Evolutionary conservation across 352 stramenopile species (phyloP).

Genomic region (Phytophthora lateralis): DNA sequence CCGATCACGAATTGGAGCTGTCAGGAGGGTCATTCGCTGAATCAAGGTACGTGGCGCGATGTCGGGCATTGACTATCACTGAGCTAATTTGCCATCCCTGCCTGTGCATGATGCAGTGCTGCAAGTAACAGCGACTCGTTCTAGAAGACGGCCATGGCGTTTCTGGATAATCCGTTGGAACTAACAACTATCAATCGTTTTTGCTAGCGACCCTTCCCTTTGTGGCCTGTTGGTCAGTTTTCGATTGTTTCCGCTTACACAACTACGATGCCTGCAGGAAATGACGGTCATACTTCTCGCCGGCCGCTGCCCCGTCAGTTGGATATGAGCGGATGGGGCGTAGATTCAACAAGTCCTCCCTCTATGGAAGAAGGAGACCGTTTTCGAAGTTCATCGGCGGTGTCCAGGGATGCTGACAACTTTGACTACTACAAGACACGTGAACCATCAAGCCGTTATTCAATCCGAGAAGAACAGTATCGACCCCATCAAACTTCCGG

Average conservation of each 20-base stretch:
- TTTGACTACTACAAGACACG: conserved; percentile 10
- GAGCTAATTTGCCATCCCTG: background rate
- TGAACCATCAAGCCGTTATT: conserved; percentile 12
- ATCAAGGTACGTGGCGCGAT: conserved; percentile 51
- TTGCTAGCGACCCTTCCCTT: conserved; percentile 26
- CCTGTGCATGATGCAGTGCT: conserved; percentile 30
- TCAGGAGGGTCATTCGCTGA: conserved; percentile 69
- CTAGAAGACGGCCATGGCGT: conserved; percentile 23
- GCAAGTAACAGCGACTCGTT: conserved; percentile 65
- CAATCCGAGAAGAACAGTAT: conserved; percentile 3
- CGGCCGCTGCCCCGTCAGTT: conserved; percentile 57
- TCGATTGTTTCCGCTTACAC: conserved; percentile 17
- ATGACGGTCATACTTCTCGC: conserved; percentile 34
- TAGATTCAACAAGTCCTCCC: conserved; percentile 18
- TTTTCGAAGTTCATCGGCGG: background rate
- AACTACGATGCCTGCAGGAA: conserved; percentile 29
- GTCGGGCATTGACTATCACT: background rate
- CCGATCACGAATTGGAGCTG: conserved; percentile 60
- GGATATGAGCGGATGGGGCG: conserved; percentile 47
- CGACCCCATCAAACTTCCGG: background rate
- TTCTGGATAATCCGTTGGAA: conserved; percentile 20
- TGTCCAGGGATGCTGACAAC: background rate
- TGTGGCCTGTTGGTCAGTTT: conserved; percentile 19
- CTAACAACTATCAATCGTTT: conserved; percentile 26
- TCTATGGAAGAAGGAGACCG: background rate